Evolutionary conservation across 78 protist genomes (phyloP).

Genomic region (Isochrysis galbana): DNA sequence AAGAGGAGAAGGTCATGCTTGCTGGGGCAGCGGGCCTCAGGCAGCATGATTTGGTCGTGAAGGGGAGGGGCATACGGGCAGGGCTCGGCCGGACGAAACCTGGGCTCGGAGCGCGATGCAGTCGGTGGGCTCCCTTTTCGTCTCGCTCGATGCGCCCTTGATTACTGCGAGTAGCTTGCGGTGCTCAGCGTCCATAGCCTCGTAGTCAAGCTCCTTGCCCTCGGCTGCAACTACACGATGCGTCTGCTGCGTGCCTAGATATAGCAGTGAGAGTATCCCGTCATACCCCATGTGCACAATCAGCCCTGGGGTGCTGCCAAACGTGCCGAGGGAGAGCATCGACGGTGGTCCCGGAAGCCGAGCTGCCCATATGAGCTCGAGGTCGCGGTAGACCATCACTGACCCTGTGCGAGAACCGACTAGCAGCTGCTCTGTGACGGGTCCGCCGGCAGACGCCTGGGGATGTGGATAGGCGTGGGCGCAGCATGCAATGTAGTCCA

Average conservation of each 20-base stretch:
- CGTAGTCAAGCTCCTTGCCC: constrained; percentile 62
- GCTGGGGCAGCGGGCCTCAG: too few species aligned
- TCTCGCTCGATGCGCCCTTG: constrained; percentile 24
- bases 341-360: constrained; percentile 1
- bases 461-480: background rate
- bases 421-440: background rate
- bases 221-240: background rate
- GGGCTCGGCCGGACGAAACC: background rate
- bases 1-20: too few species aligned
- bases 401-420: constrained; percentile 3
- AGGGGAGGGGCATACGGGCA: background rate
- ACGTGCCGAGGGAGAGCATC: background rate
- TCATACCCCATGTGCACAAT: background rate
- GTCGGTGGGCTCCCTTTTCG: background rate
- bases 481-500: constrained; percentile 21
- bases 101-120: background rate
- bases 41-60: too few species aligned
- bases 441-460: background rate
- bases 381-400: background rate
- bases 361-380: constrained; percentile 27
- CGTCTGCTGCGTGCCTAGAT: constrained; percentile 52
- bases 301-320: background rate
- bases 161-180: constrained; percentile 43
- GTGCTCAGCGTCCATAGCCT: constrained; percentile 73
- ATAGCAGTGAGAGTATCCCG: constrained; percentile 14